Conservation (phyloP, 495 filamentous ascomycete species). For the Staphylotrichum tortipilum region DNA sequence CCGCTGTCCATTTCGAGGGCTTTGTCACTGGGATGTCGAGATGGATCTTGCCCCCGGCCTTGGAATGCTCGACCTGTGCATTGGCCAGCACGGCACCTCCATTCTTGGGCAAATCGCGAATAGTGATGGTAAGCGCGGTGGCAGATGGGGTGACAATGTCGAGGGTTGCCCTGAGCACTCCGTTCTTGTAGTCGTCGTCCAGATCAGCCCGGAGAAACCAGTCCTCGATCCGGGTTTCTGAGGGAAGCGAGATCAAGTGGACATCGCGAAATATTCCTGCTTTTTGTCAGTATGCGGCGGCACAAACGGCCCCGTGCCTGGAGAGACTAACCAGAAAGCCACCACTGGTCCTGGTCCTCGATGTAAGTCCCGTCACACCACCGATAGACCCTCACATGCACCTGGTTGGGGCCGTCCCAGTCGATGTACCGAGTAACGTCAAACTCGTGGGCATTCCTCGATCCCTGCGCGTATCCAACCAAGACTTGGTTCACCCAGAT, state of each 20-base stretch:
- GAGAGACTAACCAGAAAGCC: conserved; percentile 39
- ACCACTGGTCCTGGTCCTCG: conserved; percentile 56
- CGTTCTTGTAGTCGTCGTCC: conserved; percentile 47
- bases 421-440: conserved; percentile 45
- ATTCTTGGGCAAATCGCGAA: conserved; percentile 26
- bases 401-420: conserved; percentile 35
- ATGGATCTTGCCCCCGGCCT: conserved; percentile 11
- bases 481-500: conserved; percentile 52
- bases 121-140: conserved; percentile 25
- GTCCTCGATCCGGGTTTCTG: conserved; percentile 47
- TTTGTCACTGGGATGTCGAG: conserved; percentile 36
- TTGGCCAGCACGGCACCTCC: conserved; percentile 12
- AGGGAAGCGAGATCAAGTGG: conserved; percentile 47
- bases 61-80: conserved; percentile 1
- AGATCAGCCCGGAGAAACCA: conserved; percentile 47
- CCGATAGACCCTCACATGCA: conserved; percentile 53
- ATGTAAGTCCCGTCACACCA: conserved; percentile 58
- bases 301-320: neutral
- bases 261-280: conserved; percentile 60
- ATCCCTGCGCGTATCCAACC: conserved; percentile 57
- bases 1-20: conserved; percentile 57
- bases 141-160: conserved; percentile 22
- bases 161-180: conserved; percentile 41
- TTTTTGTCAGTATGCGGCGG: neutral
- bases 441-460: conserved; percentile 55